Conservation (phyloP, 805 yeast genomes). For the Dipodascopsis tothii region DNA sequence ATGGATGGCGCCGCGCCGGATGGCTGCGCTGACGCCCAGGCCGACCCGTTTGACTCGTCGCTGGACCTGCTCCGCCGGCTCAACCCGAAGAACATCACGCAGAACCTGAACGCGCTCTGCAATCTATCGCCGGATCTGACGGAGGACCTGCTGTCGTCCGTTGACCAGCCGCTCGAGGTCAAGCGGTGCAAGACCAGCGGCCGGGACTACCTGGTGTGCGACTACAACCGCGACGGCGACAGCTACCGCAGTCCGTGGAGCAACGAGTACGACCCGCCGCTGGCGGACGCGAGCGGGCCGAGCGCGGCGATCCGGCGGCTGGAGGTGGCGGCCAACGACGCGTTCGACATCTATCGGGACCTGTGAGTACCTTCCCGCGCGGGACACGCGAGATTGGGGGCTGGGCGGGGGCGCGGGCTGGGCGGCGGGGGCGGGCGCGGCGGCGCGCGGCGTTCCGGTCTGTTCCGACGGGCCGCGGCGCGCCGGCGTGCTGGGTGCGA, state of each 20-base stretch:
- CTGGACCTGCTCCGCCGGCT: constrained; percentile 68
- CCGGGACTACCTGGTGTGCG: constrained; percentile 74
- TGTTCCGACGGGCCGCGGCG: too few relatives aligned
- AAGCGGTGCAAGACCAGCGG: constrained; percentile 47
- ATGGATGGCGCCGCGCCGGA: too few relatives aligned
- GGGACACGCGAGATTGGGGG: background rate
- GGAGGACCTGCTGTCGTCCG: constrained; percentile 76
- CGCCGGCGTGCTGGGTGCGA: too few relatives aligned
- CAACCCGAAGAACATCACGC: constrained; percentile 54
- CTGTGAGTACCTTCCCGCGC: constrained; percentile 33
- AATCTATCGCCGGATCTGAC: constrained; percentile 61
- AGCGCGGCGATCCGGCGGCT: constrained; percentile 56
- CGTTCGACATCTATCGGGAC: constrained; percentile 88
- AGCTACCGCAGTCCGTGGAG: constrained; percentile 88
- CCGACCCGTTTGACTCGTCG: constrained; percentile 63
- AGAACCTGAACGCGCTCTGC: constrained; percentile 42
- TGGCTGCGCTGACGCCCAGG: too few relatives aligned
- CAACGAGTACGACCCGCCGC: constrained; percentile 52
- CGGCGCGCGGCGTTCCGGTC: too few relatives aligned
- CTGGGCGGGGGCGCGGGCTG: too few relatives aligned
- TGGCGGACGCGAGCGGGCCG: constrained; percentile 70
- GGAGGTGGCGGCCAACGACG: constrained; percentile 77
- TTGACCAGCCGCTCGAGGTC: constrained; percentile 72
- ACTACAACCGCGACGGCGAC: constrained; percentile 92
- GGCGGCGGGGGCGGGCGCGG: too few relatives aligned